Base-by-base conservation (phyloP, 768 basidiomycete species). In the Auriscalpium microsporum region DNA sequence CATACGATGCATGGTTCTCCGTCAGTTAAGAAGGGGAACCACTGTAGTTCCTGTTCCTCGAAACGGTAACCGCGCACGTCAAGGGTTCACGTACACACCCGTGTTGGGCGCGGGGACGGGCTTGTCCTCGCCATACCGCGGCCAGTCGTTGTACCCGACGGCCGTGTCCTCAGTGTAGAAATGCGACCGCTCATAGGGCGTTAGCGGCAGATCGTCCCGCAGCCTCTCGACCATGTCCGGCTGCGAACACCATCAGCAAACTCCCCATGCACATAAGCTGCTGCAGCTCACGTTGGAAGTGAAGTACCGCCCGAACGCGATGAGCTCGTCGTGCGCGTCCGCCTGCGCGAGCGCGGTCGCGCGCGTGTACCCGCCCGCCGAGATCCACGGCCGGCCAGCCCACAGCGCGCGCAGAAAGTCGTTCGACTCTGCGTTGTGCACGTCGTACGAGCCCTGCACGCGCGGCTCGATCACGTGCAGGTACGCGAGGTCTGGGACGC, bases 381-480 rank as follows among this genome's bases (percentile, higher is more conserved):
- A 68, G 52, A 82, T 73, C 50, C 74, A 67, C 0, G 65, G 63
- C 10, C 69, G 64, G 0, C 72, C 69, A 8, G 69, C 66, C 80
- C 80, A 81, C 7, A 79, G 73, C 2, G 68, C 56, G 13, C 76
- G 69, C 33, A 80, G 48, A 57, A 78, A 76, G 49, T 78, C 73
- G 50, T 75, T 79, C 1, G 70, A 69, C 17, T 70, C 62, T 14
- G 58, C 14, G 2, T 34, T 10, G 4, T 8, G 5, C 9, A 7
- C 3, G 40, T 63, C 59, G 2, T 0, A 1, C 8, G 9, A 17
- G 1, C 63, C 66, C 16, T 19, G 33, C 14, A 65, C 36, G 53
- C 50, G 53, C n/a, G 72, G 64, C 57, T 72, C 68, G 6, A 71
- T 61, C 45, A 71, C 42, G 62, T 76, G 69, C 23, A 75, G 47